Evolutionary conservation across 2,329 filamentous ascomycete genomes (phyloP), one percentile per base, ranked within the genome.

Genomic region (Aplosporella prunicola): DNA sequence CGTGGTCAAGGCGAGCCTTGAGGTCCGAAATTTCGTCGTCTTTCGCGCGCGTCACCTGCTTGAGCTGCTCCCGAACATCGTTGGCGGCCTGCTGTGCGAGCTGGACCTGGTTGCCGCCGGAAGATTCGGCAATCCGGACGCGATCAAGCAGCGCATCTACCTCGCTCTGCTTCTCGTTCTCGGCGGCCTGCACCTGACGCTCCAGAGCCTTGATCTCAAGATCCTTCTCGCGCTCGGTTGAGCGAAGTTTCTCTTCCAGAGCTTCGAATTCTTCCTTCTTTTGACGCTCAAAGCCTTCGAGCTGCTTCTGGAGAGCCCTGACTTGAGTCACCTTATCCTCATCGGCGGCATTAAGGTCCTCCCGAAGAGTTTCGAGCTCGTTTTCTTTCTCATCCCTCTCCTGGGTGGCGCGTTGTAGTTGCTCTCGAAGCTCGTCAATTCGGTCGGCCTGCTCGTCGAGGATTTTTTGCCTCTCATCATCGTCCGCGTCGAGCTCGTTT

Each of bases 361-460:
- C 53, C 32, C 62, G 57, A 28, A 69, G 45, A 3, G 50, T 50
- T 20, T 66, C 57, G 34, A 68, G 50, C 45, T 69, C 63, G 18
- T 57, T 53, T 30, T 65, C 61, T 18, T 65, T 62, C 22, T 61
- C 53, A 18, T 61, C 33, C 5, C 32, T 31, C 27, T 41, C 39
- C 9, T 20, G 23, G 11, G n/a, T 15, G 29, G 40, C n/a, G 29
- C 35, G 15, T n/a, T 42, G 48, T 8, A 59, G 32, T 26, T 58
- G 51, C 9, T 56, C 51, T 37, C 57, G 46, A 9, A 62, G 45
- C 22, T 60, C 48, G 18, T 57, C 49, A 10, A 61, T 51, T 34
- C 50, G 50, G 20, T 59, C 51, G 0, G 46, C 49, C 17, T 58
- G 56, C 34, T 60, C 49, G 5, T 48, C 48, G n/a, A 60, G 28